These are phyloP conservation scores for Xylaria sp. DNA, from an alignment of 2,329 filamentous ascomycete genomes.

Conservation along the genomic window DNA sequence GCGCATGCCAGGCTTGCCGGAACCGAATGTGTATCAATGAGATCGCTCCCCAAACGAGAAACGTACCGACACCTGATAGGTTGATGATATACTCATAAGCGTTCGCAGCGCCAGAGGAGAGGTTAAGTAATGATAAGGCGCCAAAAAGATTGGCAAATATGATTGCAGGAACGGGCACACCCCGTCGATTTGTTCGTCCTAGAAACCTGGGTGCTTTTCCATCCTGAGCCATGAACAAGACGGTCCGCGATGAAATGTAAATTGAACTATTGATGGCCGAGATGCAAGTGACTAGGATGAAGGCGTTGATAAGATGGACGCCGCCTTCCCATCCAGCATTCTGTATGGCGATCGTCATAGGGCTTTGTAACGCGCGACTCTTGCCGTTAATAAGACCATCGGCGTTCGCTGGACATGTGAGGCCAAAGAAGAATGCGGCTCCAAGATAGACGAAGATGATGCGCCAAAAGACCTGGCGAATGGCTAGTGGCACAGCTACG, in stretches of 20 bases:
- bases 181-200: slow-evolving; percentile 73
- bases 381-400: slow-evolving; percentile 69
- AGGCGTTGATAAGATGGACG: slow-evolving; percentile 81
- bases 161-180: slow-evolving; percentile 70
- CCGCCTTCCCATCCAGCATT: slow-evolving; percentile 79
- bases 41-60: slow-evolving; percentile 78
- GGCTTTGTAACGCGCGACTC: slow-evolving; percentile 74
- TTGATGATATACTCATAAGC: slow-evolving; percentile 78
- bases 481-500: slow-evolving; percentile 66
- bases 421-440: slow-evolving; percentile 77
- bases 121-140: slow-evolving; percentile 79
- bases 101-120: slow-evolving; percentile 72
- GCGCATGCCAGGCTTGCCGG: slow-evolving; percentile 69
- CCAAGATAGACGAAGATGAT: slow-evolving; percentile 75
- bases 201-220: slow-evolving; percentile 77
- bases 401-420: slow-evolving; percentile 78
- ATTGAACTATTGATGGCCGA: slow-evolving; percentile 80
- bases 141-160: slow-evolving; percentile 77
- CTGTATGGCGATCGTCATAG: slow-evolving; percentile 79
- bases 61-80: slow-evolving; percentile 75
- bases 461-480: slow-evolving; percentile 70
- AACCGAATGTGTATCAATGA: slow-evolving; percentile 79
- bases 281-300: slow-evolving; percentile 79
- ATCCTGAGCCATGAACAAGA: slow-evolving; percentile 80
- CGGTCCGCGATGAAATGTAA: slow-evolving; percentile 79